Base-by-base conservation (phyloP, 139 green algal genomes). In the Zygnema circumcarinatum region DNA sequence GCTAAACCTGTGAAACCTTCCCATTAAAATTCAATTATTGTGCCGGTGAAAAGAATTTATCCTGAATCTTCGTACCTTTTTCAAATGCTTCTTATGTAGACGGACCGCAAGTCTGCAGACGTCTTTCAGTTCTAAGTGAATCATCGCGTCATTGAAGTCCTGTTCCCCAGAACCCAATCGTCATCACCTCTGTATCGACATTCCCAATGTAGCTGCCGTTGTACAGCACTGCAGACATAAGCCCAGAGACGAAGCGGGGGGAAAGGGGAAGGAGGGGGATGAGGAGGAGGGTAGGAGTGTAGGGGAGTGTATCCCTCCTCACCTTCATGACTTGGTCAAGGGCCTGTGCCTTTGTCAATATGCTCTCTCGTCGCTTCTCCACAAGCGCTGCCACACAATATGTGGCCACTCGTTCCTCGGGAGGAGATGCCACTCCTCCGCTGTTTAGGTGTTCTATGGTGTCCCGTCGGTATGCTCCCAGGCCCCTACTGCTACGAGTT, bases 311-410 rank as follows among this genome's bases (percentile, higher is more conserved):
- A n/a, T n/a, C n/a, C n/a, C n/a, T n/a, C n/a, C 76, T 29, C 36
- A 84, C 76, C 39, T 84, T 62, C 76, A 84, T 62, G 38, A 84
- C 76, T 31, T 84, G 47, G 22, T 84, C 76, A 1, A 84, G 76
- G 0, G 38, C 76, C 11, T 29, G 1, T 2, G 76, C 38, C 11
- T 35, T 62, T 7, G 67, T 62, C 1, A 84, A 39, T 20, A 84
- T 40, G 7, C 29, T 62, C n/a, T 68, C 76, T 38, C 76, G 29
- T 36, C 39, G 36, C 52, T 84, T 62, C 31, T 75, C 38, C 21
- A 84, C 25, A 35, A 84, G 39, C 7, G 76, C 76, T 1, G 41
- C 38, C 38, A 84, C 76, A 35, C 76, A 84, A 36, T 62, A 84
- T 36, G 76, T 84, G 31, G 38, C 31, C 76, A 67, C 35, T 54